phyloP scores from a whole-genome alignment of 176 grass and related monocot genomes.

The Oryza glaberrima region DNA sequence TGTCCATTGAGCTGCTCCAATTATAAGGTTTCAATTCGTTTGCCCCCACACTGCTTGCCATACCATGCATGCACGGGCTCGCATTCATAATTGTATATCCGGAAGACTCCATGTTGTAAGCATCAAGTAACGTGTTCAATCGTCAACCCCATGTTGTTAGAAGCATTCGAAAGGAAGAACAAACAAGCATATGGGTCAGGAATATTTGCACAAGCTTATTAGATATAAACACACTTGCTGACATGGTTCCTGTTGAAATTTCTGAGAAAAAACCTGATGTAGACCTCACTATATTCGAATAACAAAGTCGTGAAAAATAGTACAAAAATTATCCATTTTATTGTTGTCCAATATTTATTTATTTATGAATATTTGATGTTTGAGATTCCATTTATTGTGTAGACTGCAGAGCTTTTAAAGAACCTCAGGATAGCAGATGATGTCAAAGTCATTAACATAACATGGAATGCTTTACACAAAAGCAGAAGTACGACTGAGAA shows the following conservation, averaged over 20 bases:
- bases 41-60: conserved; percentile 35
- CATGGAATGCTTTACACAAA: conserved; percentile 44
- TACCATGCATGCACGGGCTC: conserved; percentile 19
- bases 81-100: conserved; percentile 16
- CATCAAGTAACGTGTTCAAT: conserved; percentile 39
- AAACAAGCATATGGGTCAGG: neutral
- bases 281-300: neutral
- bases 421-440: neutral
- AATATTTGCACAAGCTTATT: neutral
- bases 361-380: neutral
- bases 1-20: conserved; percentile 35
- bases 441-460: conserved; percentile 24
- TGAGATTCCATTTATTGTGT: neutral
- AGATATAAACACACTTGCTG: neutral
- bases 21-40: conserved; percentile 29
- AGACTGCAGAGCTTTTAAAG: conserved; percentile 6
- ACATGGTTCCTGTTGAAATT: conserved; percentile 5
- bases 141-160: conserved; percentile 33
- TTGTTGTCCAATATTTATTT: neutral
- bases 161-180: conserved; percentile 31
- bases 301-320: neutral
- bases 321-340: neutral
- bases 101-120: conserved; percentile 24
- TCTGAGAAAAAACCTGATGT: neutral
- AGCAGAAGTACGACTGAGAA: conserved; percentile 30